A percentile compares a stretch with the other conserved stretches of the same genome.
Conservation (phyloP, 805 yeast species). For the Ogataea kodamae region DNA sequence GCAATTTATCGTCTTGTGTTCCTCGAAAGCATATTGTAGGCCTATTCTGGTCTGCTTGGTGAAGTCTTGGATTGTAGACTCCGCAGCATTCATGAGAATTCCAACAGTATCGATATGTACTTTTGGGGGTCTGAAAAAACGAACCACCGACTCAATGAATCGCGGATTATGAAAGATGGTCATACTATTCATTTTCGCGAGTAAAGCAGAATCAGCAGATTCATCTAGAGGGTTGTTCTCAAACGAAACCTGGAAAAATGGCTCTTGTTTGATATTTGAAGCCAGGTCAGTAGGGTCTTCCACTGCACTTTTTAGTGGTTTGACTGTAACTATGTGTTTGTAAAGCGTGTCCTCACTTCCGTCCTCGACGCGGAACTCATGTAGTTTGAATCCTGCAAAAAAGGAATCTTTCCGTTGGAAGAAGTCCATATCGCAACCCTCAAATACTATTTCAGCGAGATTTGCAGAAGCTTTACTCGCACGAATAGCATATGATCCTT, state of each 20-base stretch:
- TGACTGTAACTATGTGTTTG: conserved; percentile 83
- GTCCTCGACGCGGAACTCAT: conserved; percentile 83
- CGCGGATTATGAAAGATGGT: conserved; percentile 86
- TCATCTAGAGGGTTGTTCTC: conserved; percentile 86
- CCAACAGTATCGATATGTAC: conserved; percentile 84
- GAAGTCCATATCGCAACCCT: conserved; percentile 72
- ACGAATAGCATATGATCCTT: conserved; percentile 72
- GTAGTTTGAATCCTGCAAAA: conserved; percentile 65
- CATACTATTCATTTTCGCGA: conserved; percentile 77
- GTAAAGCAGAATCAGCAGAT: conserved; percentile 73
- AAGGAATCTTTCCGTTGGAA: conserved; percentile 78
- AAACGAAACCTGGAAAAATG: conserved; percentile 77
- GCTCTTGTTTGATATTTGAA: conserved; percentile 36
- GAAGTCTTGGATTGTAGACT: conserved; percentile 87
- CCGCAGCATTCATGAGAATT: conserved; percentile 91
- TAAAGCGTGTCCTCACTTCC: conserved; percentile 77
- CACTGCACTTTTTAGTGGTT: conserved; percentile 47
- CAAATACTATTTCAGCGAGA: conserved; percentile 76
- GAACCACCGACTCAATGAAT: conserved; percentile 69
- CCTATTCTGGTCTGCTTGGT: conserved; percentile 89
- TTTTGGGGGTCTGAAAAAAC: conserved; percentile 83
- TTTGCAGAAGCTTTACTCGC: conserved; percentile 39
- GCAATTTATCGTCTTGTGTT: conserved; percentile 85
- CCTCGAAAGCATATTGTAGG: conserved; percentile 87
- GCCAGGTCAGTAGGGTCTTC: conserved; percentile 24